Conservation (phyloP, 805 yeast genomes). For the Pichia scutulata region DNA sequence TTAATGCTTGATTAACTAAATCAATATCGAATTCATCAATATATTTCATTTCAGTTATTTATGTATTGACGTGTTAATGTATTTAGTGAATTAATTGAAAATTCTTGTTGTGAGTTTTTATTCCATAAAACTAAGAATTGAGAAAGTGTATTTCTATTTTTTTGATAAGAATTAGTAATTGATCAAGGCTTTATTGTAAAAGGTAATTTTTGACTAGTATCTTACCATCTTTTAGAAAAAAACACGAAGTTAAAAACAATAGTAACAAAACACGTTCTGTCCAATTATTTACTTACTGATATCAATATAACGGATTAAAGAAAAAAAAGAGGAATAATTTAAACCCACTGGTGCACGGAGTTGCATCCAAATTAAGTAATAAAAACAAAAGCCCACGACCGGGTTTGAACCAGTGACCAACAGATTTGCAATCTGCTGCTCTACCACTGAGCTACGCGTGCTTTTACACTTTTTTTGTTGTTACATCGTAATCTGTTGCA, state of each 20-base stretch:
- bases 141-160: no score
- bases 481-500: no score
- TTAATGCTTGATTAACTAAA: slow-evolving; percentile 76
- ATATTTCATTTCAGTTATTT: slow-evolving; percentile 57
- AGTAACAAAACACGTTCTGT: neutral
- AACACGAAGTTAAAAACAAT: neutral
- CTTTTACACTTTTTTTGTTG: slow-evolving; percentile 3
- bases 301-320: neutral
- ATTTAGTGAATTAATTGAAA: neutral
- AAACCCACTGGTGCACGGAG: neutral
- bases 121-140: no score
- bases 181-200: neutral
- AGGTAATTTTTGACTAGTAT: neutral
- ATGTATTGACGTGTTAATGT: no score
- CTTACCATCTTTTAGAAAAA: neutral
- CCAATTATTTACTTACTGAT: neutral
- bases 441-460: slow-evolving; percentile 87
- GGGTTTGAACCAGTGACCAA: slow-evolving; percentile 96
- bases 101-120: neutral
- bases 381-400: slow-evolving; percentile 61
- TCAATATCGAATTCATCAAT: slow-evolving; percentile 93
- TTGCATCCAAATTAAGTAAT: neutral
- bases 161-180: no score
- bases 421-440: slow-evolving; percentile 99
- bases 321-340: neutral